Evolutionary conservation across 179 eudicot genomes (phyloP), one percentile per base, ranked within the genome.

Genomic region (Patellifolia procumbens): DNA sequence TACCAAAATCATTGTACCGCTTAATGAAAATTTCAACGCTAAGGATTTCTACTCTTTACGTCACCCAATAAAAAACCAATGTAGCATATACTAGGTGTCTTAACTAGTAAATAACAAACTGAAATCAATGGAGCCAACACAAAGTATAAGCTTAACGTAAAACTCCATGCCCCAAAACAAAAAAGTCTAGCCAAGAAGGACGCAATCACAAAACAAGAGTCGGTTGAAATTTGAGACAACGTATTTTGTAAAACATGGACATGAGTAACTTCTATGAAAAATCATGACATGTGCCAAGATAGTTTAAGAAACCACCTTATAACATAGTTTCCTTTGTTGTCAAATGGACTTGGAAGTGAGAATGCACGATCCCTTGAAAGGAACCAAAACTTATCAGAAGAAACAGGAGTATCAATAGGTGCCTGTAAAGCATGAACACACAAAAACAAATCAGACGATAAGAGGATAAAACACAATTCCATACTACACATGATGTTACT

Each of bases 301-400:
- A 49, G n/a, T 29, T 61, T 7, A 5, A 37, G 56, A 42, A 31
- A 64, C 32, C 89, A 95, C 98, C 99, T 93, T 80, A 95, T 93
- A 53, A 93, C 90, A 80, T 91, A 95, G 85, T 95, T 95, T 82
- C 99, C 99, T 82, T 79, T 81, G 85, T 95, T 93, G 75, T 91
- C 85, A 85, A 95, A 95, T 64, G 99, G 99, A 79, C 86, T 83
- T 75, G 98, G 98, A 75, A 95, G 79, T 53, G 99, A 80, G 64
- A 91, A 77, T 56, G 99, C 90, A 79, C 83, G 97, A 73, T 80
- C 74, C 81, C 81, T 84, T 34, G 97, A 84, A 65, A 95, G 91
- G 42, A 93, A 76, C 97, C 90, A 90, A 82, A 95, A 93, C 84
- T 93, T 89, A 71, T 95, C 98, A 45, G 89, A 86, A 52, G 93